Base-by-base conservation (phyloP, 805 yeast genomes). In the Candida boidinii region DNA sequence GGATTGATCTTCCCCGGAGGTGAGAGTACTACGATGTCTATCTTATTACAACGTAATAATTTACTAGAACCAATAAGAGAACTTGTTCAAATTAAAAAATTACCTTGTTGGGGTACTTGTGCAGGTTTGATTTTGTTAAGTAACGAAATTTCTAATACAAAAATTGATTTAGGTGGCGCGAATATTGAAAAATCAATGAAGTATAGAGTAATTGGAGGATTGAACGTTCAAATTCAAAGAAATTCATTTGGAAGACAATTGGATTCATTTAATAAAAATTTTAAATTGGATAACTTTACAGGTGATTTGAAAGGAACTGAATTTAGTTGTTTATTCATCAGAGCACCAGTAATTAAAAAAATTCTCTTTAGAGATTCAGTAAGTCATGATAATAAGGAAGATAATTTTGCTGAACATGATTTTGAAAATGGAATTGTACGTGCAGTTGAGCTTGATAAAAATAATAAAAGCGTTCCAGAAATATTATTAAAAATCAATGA, bases 91-190 rank as follows among this genome's bases (percentile, higher is more conserved):
- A 57, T 66, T 7, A 56, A 58, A 15, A 70, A 68, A 39, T 34
- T 52, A 8, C 76, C 83, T 1, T 68, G 75, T 10, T 83, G 94
- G 94, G 94, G 94, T 0, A 83, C 94, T 1, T 83, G 94, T 54
- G 94, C 94, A 3, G 94, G 94, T 3, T 58, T 83, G 43, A 82
- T 83, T 32, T 65, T 81, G 41, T 58, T 83, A 17, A 68, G 87
- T 7, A 61, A 67, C 35, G 62, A 65, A 29, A 60, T 78, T 23
- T 57, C 64, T 12, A 68, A 73, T 45, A 79, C 75, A 15, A 65
- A 66, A 30, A 64, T 61, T 1, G 66, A 70, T 16, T 80, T 49
- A 11, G 53, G 53, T 10, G 4, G 17, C 3, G 4, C 12, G 5
- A 17, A 14, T 5, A 12, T 9, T 13, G 18, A 20, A 3, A 29